Evolutionary conservation across 2,329 filamentous ascomycete genomes (phyloP), one percentile per base, ranked within the genome.

Genomic region (Xylaria sp.): DNA sequence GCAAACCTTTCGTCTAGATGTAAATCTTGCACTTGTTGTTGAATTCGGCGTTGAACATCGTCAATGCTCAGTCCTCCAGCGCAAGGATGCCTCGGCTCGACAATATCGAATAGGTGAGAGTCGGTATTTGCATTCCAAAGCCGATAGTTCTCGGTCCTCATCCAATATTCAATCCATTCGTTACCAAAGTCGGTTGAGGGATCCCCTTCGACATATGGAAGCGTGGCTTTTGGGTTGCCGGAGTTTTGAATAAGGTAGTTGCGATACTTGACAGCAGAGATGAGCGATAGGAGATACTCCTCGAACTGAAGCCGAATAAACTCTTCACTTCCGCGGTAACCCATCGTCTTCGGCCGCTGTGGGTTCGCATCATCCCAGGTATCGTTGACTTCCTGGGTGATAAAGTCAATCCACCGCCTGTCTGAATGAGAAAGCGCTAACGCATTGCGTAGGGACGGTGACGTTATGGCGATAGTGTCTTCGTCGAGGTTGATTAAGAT

Each of bases 241-340:
- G 81, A 78, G 69, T 88, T 81, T 64, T 81, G 79, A 20, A 79
- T 78, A 29, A 90, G 82, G 75, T 91, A 90, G 74, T 88, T 89
- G 78, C 94, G 94, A 77, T 97, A 98, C 77, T 97, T 97, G 72
- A 94, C 91, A 0, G 92, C 89, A 0, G 94, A 92, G 49, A 98
- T 88, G 69, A 99, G 86, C 0, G 94, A 93, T 27, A 98, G 86
- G 5, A 99, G 86, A 76, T 99, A 99, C 75, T 97, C 94, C 80
- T 99, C 96, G 69, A 99, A 99, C 75, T 98, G 95, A 45, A 97
- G 88, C 33, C 96, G 89, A 73, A 99, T 99, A 75, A 97, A 97
- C 77, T 98, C 96, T 80, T 99, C 96, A 69, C 94, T 97, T 33
- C 96, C 96, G 42, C 93, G 90, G 75, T 97, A 99, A 33, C 94